phyloP scores from a whole-genome alignment of 768 basidiomycete genomes.

The Auricularia sp. region DNA sequence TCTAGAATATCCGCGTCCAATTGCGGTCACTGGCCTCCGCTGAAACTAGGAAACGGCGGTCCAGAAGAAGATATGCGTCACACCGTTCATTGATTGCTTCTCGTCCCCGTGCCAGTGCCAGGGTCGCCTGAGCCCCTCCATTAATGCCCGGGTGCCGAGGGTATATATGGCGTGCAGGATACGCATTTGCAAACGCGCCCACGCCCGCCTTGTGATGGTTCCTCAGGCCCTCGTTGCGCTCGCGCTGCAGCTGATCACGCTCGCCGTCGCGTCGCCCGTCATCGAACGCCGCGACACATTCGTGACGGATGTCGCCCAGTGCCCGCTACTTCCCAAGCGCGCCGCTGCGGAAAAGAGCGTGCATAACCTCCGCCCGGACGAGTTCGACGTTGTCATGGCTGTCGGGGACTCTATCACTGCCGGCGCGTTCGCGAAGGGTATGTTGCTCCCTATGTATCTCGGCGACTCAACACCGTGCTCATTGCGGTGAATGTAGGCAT shows the following conservation, averaged over 20 bases:
- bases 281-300: background rate
- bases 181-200: background rate
- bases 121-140: too few relatives aligned
- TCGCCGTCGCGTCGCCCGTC: background rate
- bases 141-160: too few relatives aligned
- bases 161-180: too few relatives aligned
- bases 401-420: conserved; percentile 27
- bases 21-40: too few relatives aligned
- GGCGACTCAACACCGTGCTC: too few relatives aligned
- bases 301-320: background rate
- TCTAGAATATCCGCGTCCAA: too few relatives aligned
- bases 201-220: background rate
- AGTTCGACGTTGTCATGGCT: conserved; percentile 21
- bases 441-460: too few relatives aligned
- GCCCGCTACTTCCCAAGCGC: background rate
- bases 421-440: conserved; percentile 15
- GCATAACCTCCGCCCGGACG: conserved; percentile 16
- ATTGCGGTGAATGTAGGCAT: background rate
- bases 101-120: too few relatives aligned
- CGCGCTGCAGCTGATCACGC: background rate
- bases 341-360: background rate
- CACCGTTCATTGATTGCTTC: too few relatives aligned
- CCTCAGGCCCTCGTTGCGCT: background rate
- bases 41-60: too few relatives aligned
- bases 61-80: too few relatives aligned